phyloP scores from a whole-genome alignment of 768 basidiomycete genomes.

The Mrakia frigida region DNA sequence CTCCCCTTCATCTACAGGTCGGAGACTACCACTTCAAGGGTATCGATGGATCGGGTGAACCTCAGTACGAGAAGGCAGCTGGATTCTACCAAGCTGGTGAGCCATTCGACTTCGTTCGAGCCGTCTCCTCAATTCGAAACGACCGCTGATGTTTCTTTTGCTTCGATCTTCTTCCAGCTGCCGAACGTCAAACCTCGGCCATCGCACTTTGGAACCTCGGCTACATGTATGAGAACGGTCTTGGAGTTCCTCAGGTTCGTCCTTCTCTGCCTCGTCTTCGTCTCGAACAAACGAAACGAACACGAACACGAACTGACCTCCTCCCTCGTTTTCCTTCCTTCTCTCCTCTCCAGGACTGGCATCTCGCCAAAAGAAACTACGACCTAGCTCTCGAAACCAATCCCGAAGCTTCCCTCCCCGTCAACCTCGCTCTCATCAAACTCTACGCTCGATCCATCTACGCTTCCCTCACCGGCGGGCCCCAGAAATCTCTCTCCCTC shows the following conservation, averaged over 20 bases:
- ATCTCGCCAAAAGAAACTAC: slow-evolving; percentile 93
- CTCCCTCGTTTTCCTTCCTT: background rate
- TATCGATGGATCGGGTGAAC: slow-evolving; percentile 67
- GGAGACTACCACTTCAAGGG: slow-evolving; percentile 96
- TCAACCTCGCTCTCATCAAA: slow-evolving; percentile 71
- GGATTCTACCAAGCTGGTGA: slow-evolving; percentile 76
- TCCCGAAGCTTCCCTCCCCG: slow-evolving; percentile 80
- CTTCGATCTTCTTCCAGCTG: slow-evolving; percentile 50
- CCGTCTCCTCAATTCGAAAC: no score
- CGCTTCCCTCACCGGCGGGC: slow-evolving; percentile 65
- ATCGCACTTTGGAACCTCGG: slow-evolving; percentile 97
- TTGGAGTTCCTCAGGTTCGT: slow-evolving; percentile 77
- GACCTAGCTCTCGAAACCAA: slow-evolving; percentile 85
- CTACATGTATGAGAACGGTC: slow-evolving; percentile 98
- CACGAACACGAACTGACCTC: background rate
- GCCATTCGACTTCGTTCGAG: background rate
- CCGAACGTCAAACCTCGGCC: slow-evolving; percentile 84
- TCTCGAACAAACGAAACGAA: background rate
- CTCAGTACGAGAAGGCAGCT: slow-evolving; percentile 80
- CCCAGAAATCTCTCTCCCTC: slow-evolving; percentile 18
- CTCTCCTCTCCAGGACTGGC: slow-evolving; percentile 66
- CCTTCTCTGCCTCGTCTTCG: background rate
- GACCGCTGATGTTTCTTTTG: background rate
- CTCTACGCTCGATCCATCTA: slow-evolving; percentile 77
- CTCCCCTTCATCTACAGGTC: background rate